Evolutionary conservation across 2,329 filamentous ascomycete genomes (phyloP).

Genomic region (Apiospora rasikravindrae): DNA sequence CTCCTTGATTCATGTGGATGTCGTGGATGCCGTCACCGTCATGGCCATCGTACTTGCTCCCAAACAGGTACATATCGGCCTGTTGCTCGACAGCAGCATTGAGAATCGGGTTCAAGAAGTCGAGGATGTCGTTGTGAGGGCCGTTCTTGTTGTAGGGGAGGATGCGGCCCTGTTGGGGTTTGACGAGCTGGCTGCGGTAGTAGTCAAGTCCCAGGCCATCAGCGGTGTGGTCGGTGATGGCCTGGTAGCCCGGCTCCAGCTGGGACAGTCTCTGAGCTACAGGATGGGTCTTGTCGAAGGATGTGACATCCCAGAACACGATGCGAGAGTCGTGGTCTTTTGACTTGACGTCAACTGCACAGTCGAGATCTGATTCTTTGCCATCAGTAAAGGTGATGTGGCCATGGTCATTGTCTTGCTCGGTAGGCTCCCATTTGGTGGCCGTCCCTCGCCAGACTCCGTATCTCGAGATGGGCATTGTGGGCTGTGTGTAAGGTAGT

Average conservation of each 20-base stretch:
- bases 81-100: slow-evolving; percentile 2
- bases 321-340: slow-evolving; percentile 6
- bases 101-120: slow-evolving; percentile 1
- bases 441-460: slow-evolving; percentile 13
- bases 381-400: slow-evolving; percentile 18
- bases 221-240: slow-evolving; percentile 3
- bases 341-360: not conserved
- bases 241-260: not conserved
- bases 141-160: slow-evolving; percentile 8
- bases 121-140: slow-evolving; percentile 9
- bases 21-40: slow-evolving; percentile 7
- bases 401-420: slow-evolving; percentile 12
- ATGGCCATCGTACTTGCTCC: slow-evolving; percentile 5
- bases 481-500: not conserved
- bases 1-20: slow-evolving; percentile 16
- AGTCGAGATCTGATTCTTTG: not conserved
- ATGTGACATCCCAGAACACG: not conserved
- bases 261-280: not conserved
- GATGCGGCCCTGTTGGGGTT: slow-evolving; percentile 4
- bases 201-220: slow-evolving; percentile 1
- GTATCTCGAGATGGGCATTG: slow-evolving; percentile 13
- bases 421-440: slow-evolving; percentile 6
- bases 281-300: not conserved
- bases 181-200: slow-evolving; percentile 1
- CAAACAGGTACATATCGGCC: slow-evolving; percentile 13